Evolutionary conservation across 805 yeast species (phyloP).

Genomic region (Metschnikowia gelsemii): DNA sequence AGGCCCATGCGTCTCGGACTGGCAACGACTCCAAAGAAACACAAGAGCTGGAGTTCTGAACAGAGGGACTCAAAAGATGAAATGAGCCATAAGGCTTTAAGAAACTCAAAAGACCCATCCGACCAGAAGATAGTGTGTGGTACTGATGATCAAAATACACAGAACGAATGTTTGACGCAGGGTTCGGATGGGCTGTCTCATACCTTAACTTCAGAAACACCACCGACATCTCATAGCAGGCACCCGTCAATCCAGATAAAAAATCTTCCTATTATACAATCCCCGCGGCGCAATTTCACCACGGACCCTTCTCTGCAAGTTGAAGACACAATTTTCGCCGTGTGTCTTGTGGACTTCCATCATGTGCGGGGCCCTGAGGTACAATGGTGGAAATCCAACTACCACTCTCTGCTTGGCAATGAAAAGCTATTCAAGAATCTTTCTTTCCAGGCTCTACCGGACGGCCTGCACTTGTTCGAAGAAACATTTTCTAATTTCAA

Average conservation of each 20-base stretch:
- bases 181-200: neutral
- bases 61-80: neutral
- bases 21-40: constrained; percentile 11
- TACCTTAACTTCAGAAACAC: constrained; percentile 1
- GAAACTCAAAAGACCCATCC: neutral
- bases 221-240: constrained; percentile 9
- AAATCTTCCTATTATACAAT: constrained; percentile 34
- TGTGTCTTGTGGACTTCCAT: constrained; percentile 89
- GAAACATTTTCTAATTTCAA: constrained; percentile 93
- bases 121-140: neutral
- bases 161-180: too few relatives aligned
- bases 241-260: constrained; percentile 34
- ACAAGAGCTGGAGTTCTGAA: neutral
- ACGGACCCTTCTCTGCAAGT: constrained; percentile 23
- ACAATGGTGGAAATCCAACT: constrained; percentile 75
- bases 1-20: constrained; percentile 37
- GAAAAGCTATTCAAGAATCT: constrained; percentile 73
- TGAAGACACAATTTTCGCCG: constrained; percentile 63
- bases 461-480: constrained; percentile 90
- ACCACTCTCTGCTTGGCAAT: constrained; percentile 31
- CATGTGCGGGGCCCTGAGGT: constrained; percentile 92
- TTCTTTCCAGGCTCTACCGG: constrained; percentile 95
- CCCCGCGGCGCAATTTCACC: constrained; percentile 26
- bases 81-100: neutral
- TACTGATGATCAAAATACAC: neutral